Conservation (phyloP, 192 early-diverging fungal genomes). For the Backusella mclennaniae region DNA sequence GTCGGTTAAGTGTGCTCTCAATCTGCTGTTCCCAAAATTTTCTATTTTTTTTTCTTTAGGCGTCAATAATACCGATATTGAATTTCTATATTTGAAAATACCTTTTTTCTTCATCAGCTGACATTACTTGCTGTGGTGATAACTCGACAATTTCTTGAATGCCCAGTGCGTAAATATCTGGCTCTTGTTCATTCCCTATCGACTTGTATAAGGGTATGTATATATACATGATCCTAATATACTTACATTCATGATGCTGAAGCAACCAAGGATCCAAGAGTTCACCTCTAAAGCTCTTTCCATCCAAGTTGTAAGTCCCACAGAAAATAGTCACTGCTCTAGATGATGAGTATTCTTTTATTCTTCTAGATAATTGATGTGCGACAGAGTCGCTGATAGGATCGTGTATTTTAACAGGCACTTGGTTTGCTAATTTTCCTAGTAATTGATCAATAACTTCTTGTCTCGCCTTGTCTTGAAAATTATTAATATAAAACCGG, state of each 20-base stretch:
- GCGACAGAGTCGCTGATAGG: conserved; percentile 50
- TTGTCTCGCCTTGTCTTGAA: conserved; percentile 93
- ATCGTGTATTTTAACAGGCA: conserved; percentile 46
- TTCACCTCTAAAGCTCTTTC: conserved; percentile 64
- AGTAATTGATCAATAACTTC: conserved; percentile 90
- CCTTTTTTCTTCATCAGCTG: conserved; percentile 60
- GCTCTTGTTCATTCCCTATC: conserved; percentile 35
- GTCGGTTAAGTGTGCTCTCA: conserved; percentile 44
- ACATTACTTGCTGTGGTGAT: conserved; percentile 64
- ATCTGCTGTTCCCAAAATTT: conserved; percentile 50
- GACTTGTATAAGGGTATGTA: neutral
- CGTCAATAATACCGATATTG: neutral
- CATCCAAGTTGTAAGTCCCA: conserved; percentile 94
- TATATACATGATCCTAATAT: neutral
- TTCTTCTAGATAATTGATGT: conserved; percentile 30
- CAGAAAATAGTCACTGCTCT: conserved; percentile 68
- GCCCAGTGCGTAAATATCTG: conserved; percentile 85
- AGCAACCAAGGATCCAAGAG: conserved; percentile 65
- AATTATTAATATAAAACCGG: conserved; percentile 93
- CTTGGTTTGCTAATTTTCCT: conserved; percentile 50
- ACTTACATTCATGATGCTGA: conserved; percentile 40
- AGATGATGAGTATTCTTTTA: conserved; percentile 57
- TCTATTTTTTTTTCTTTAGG: conserved; percentile 15
- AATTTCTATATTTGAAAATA: conserved; percentile 23
- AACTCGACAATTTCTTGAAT: conserved; percentile 97